phyloP scores from a whole-genome alignment of 441 rosid species.

The Aquilaria agallochum region DNA sequence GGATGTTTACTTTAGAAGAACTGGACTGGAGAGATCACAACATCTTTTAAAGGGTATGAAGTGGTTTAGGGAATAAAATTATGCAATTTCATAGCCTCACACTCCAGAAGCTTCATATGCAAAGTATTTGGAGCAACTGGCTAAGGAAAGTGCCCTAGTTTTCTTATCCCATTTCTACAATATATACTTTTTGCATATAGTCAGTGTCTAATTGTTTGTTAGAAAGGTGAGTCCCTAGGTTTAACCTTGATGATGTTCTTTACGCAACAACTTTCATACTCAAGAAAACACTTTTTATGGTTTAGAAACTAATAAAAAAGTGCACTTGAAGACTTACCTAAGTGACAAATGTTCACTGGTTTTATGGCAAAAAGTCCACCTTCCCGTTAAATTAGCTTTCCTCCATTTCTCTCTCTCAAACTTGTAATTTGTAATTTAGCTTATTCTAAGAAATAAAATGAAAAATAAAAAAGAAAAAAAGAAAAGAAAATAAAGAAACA shows the following conservation, averaged over 20 bases:
- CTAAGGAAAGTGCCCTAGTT: conserved; percentile 64
- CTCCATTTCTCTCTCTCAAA: too few relatives aligned
- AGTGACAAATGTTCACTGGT: too few relatives aligned
- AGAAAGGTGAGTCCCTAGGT: conserved; percentile 42
- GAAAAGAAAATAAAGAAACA: too few relatives aligned
- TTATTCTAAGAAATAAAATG: too few relatives aligned
- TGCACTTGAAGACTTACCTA: background rate
- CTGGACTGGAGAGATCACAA: conserved; percentile 74
- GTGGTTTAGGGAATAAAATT: conserved; percentile 48
- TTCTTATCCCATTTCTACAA: conserved; percentile 86
- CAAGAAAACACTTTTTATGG: background rate
- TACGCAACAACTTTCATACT: too few relatives aligned
- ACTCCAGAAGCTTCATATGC: conserved; percentile 58
- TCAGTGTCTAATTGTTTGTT: conserved; percentile 75
- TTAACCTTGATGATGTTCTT: conserved; percentile 4
- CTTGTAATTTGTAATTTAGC: too few relatives aligned
- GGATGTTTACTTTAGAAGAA: conserved; percentile 87
- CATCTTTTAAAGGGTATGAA: conserved; percentile 60
- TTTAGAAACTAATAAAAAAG: background rate
- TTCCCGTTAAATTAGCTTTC: too few relatives aligned
- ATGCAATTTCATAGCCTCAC: conserved; percentile 65
- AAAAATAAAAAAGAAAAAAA: too few relatives aligned
- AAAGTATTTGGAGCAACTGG: conserved; percentile 67
- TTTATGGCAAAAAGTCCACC: too few relatives aligned
- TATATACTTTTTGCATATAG: conserved; percentile 85